Evolutionary conservation across 1,284 basidiomycete species (phyloP).

Genomic region (Coniophora puteana): DNA sequence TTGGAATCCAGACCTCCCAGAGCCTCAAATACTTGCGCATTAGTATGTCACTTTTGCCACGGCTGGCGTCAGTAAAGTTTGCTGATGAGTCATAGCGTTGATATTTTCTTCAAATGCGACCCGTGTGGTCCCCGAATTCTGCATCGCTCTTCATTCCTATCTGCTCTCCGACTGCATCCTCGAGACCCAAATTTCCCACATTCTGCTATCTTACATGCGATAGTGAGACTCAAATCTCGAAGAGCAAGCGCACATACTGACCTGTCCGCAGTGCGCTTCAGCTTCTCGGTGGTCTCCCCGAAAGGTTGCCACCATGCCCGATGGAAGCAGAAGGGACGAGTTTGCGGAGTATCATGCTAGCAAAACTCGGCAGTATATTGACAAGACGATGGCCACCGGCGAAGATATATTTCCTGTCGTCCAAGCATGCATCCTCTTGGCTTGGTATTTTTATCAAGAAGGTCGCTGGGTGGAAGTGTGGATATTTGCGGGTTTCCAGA

Average conservation of each 20-base stretch:
- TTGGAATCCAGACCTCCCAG: slow-evolving; percentile 80
- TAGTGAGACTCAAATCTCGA: slow-evolving; percentile 37
- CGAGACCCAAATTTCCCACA: slow-evolving; percentile 77
- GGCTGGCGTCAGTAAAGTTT: slow-evolving; percentile 4
- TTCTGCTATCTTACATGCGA: slow-evolving; percentile 77
- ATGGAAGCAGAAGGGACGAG: slow-evolving; percentile 70
- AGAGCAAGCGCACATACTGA: slow-evolving; percentile 19
- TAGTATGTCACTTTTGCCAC: slow-evolving; percentile 48
- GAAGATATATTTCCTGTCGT: slow-evolving; percentile 80
- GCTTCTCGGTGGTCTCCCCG: slow-evolving; percentile 78
- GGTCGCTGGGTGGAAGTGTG: slow-evolving; percentile 88
- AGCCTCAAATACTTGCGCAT: slow-evolving; percentile 65
- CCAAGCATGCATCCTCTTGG: slow-evolving; percentile 79
- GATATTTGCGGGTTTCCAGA: slow-evolving; percentile 83
- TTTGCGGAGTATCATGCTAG: slow-evolving; percentile 83
- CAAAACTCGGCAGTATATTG: slow-evolving; percentile 80
- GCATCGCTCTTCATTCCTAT: slow-evolving; percentile 74
- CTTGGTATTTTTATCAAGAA: slow-evolving; percentile 86
- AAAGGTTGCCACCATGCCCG: slow-evolving; percentile 58
- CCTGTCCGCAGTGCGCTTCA: slow-evolving; percentile 65
- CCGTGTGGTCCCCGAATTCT: slow-evolving; percentile 78
- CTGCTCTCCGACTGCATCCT: slow-evolving; percentile 71
- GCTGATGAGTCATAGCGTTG: slow-evolving; percentile 47
- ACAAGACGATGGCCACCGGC: slow-evolving; percentile 80
- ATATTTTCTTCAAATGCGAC: slow-evolving; percentile 79